Evolutionary conservation across 73 alveolate species (phyloP), one percentile per base, ranked within the genome.

Genomic region (Effrenium voratum): DNA sequence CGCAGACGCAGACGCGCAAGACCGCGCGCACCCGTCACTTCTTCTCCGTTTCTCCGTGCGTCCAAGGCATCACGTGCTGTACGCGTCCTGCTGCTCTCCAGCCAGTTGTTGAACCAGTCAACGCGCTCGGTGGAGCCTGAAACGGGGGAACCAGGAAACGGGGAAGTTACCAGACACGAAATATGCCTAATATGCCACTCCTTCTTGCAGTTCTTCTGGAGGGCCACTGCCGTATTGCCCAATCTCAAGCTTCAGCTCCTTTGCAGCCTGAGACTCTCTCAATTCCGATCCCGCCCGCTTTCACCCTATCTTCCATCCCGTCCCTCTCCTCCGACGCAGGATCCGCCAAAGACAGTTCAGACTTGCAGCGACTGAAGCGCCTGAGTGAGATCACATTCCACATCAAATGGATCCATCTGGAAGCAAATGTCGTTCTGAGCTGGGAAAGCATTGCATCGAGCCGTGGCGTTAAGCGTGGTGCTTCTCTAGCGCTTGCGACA

Each of bases 401-500:
- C 43, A n/a, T 80, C 72, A n/a, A 12, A 36, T 24, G 22, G 81
- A 4, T 66, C 34, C 24, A 34, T 3, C 6, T 40, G 0, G 66
- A 34, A 41, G 30, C 66, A 41, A n/a, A n/a, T n/a, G n/a, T 19
- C 26, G 59, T 59, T 22, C 40, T 38, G 43, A 3, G 13, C 66
- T 77, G 88, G 45, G 49, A 38, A 13, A 16, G 26, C 49, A 32
- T 5, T 8, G 28, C n/a, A n/a, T 73, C 50, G 43, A n/a, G n/a
- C n/a, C n/a, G n/a, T n/a, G n/a, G 38, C 32, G 22, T 10, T 44
- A 6, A 44, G 95, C 40, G 32, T 57, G 26, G 38, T 38, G 97
- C 97, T 90, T 90, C 77, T 90, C 97, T 50, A 90, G 43, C 60
- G 97, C 97, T 90, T 90, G 97, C 4, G 97, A 75, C 97, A 90